Evolutionary conservation across 176 grass and related monocot genomes (phyloP), one percentile per base, ranked within the genome.

Genomic region (Tillandsia leiboldiana): DNA sequence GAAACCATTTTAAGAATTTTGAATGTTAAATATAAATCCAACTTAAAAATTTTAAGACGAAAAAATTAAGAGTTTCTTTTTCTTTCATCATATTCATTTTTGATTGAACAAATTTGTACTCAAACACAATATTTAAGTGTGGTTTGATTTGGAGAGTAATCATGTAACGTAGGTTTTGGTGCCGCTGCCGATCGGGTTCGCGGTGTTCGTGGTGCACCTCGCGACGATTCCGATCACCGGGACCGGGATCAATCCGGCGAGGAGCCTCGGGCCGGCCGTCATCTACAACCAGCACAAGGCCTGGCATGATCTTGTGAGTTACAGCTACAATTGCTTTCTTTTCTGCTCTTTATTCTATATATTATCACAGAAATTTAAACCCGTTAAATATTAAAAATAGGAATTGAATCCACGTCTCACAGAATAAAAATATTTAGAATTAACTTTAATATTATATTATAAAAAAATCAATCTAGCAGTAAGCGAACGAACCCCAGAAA

Each of bases 151-250:
- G 33, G 33, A 42, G 33, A 7, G 33, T 7, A 42, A 7, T 6
- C 7, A 6, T 42, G 33, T 42, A 42, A 42, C 7, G 33, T 64
- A 91, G 86, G 86, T 95, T 18, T 26, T 96, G 12, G 76, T 82
- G 68, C 92, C 92, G 54, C 84, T 96, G 68, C 83, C 92, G 2
- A 96, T 96, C 10, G 92, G 92, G 9, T 91, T 96, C 57, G 88
- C 92, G 0, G 92, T 96, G 24, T 96, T 96, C 76, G 54, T 96
- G 12, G 86, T 84, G n/a, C 92, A 96, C 76, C 75, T 92, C 28
- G 92, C 92, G 9, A 91, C 88, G 17, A 92, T 96, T 10, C 92
- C 92, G 5, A 83, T 92, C 79, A 96, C 92, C 3, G 92, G 92
- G 17, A 92, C 92, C 2, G 81, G 92, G 50, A 96, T 96, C 76